Conservation (phyloP, 371 early-diverging fungal genomes). For the Mucor indicus region DNA sequence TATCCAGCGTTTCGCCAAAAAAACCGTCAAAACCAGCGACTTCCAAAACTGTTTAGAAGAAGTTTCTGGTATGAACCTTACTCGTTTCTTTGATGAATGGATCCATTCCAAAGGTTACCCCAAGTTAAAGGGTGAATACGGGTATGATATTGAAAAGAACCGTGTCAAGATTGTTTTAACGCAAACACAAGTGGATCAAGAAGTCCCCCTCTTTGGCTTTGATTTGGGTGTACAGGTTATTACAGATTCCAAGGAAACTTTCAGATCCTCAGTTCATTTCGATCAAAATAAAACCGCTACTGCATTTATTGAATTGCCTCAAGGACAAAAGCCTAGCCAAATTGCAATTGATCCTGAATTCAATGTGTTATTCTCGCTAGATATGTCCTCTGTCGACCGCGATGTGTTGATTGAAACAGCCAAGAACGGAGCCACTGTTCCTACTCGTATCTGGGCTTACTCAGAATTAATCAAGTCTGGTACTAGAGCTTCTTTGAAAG, state of each 20-base stretch:
- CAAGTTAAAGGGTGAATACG: constrained; percentile 40
- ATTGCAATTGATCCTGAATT: constrained; percentile 54
- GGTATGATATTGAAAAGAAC: constrained; percentile 24
- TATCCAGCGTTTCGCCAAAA: constrained; percentile 27
- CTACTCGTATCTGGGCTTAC: constrained; percentile 46
- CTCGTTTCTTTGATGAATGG: constrained; percentile 66
- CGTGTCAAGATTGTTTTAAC: constrained; percentile 36
- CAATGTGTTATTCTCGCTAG: constrained; percentile 39
- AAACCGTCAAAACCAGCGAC: constrained; percentile 54
- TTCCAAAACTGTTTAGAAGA: constrained; percentile 49
- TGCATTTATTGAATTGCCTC: constrained; percentile 13
- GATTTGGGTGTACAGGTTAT: constrained; percentile 47
- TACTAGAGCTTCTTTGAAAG: constrained; percentile 32
- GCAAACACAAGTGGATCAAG: constrained; percentile 49
- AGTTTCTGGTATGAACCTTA: constrained; percentile 50
- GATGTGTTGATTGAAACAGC: constrained; percentile 44
- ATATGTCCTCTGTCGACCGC: constrained; percentile 45
- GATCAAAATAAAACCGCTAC: constrained; percentile 17
- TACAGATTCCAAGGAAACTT: constrained; percentile 26
- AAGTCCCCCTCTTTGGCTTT: constrained; percentile 52
- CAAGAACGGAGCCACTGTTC: constrained; percentile 22
- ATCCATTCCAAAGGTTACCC: constrained; percentile 57
- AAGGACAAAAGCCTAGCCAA: constrained; percentile 22
- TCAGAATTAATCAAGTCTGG: constrained; percentile 42
- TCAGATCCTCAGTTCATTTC: constrained; percentile 24